These are phyloP conservation scores for Allantophomopsis lycopodina DNA, from an alignment of 2,329 filamentous ascomycete genomes.

Conservation along the genomic window DNA sequence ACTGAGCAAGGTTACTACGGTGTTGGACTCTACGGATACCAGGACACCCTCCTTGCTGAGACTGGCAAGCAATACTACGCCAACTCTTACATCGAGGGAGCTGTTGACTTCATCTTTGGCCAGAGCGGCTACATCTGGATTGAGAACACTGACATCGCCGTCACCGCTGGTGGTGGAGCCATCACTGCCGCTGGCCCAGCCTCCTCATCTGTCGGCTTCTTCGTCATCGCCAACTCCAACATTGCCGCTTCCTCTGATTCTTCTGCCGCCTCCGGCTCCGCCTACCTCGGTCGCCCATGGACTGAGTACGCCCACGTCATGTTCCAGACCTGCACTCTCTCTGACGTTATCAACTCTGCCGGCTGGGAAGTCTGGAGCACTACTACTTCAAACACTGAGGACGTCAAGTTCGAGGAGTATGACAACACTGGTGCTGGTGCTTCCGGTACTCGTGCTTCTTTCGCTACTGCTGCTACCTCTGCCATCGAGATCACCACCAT, in stretches of 20 bases:
- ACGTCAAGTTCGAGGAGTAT: constrained; percentile 38
- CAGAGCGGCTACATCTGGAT: constrained; percentile 36
- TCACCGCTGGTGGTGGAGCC: constrained; percentile 28
- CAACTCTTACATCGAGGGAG: constrained; percentile 39
- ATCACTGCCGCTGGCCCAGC: constrained; percentile 31
- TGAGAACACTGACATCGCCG: constrained; percentile 30
- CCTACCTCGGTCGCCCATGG: constrained; percentile 40
- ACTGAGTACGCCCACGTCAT: constrained; percentile 33
- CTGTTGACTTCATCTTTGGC: constrained; percentile 47
- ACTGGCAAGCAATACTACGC: constrained; percentile 40
- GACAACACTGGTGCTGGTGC: constrained; percentile 36
- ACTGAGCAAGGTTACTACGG: constrained; percentile 42
- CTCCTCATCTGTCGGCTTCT: constrained; percentile 24
- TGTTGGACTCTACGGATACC: constrained; percentile 37
- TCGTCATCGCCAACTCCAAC: constrained; percentile 39
- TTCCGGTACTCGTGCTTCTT: constrained; percentile 30
- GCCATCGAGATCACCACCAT: constrained; percentile 28
- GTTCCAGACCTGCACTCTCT: constrained; percentile 32
- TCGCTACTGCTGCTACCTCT: constrained; percentile 24
- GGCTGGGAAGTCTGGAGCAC: constrained; percentile 36
- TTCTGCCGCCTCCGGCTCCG: constrained; percentile 22
- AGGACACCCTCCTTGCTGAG: constrained; percentile 38
- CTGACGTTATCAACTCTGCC: constrained; percentile 31
- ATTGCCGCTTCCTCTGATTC: constrained; percentile 26
- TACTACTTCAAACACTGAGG: constrained; percentile 24